Evolutionary conservation across 306 rosid genomes (phyloP).

Genomic region (Citrullus mucosospermus): DNA sequence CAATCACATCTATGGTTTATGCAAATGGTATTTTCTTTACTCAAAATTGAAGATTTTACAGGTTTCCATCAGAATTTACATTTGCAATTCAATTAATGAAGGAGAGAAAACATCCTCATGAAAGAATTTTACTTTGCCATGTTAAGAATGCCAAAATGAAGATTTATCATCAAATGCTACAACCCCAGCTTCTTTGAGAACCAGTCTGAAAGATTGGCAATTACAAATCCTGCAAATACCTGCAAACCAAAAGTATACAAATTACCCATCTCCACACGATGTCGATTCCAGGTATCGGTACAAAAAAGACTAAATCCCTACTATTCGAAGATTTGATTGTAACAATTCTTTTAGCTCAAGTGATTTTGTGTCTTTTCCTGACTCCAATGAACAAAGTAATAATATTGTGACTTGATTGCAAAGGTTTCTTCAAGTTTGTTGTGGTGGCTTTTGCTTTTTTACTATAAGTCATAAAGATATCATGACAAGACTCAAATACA

Average conservation of each 20-base stretch:
- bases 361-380: neutral
- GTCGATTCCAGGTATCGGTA: neutral
- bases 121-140: slow-evolving; percentile 27
- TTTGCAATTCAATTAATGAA: slow-evolving; percentile 5
- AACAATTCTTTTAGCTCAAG: neutral
- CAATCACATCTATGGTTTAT: slow-evolving; percentile 1
- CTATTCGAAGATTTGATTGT: neutral
- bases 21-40: neutral
- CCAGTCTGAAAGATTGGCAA: slow-evolving; percentile 81
- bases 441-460: neutral
- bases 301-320: neutral
- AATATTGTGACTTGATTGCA: neutral
- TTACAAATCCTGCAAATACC: slow-evolving; percentile 92
- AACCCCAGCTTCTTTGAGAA: slow-evolving; percentile 48
- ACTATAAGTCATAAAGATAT: neutral
- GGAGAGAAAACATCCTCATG: slow-evolving; percentile 10
- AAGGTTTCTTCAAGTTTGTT: neutral
- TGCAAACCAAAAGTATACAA: slow-evolving; percentile 22
- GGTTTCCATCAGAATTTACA: slow-evolving; percentile 8
- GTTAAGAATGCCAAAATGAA: neutral
- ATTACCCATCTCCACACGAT: neutral
- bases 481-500: neutral
- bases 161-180: slow-evolving; percentile 23
- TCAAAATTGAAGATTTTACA: slow-evolving; percentile 9
- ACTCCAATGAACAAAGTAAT: neutral